These are phyloP conservation scores for Apostasia ramifera DNA, from an alignment of 106 monocot species.

Conservation along the genomic window DNA sequence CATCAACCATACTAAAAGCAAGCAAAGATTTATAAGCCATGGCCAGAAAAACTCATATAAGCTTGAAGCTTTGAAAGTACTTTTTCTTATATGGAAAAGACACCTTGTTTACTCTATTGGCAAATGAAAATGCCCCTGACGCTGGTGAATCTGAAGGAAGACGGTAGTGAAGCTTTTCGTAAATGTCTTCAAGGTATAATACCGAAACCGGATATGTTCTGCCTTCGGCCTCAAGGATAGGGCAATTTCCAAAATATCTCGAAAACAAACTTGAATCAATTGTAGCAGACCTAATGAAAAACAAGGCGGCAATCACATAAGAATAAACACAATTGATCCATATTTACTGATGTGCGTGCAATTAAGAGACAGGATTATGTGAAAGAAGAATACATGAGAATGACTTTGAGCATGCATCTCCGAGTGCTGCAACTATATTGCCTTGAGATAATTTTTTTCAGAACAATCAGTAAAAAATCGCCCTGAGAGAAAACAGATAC, in stretches of 20 bases:
- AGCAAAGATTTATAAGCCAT: not conserved
- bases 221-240: slow-evolving; percentile 79
- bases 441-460: slow-evolving; percentile 68
- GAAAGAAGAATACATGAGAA: slow-evolving; percentile 67
- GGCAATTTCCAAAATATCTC: slow-evolving; percentile 82
- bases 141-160: slow-evolving; percentile 85
- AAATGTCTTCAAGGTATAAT: slow-evolving; percentile 83
- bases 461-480: slow-evolving; percentile 88
- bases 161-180: slow-evolving; percentile 72
- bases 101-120: slow-evolving; percentile 34
- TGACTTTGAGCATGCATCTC: slow-evolving; percentile 73
- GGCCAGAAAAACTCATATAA: not conserved
- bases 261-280: slow-evolving; percentile 78
- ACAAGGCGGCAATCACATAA: slow-evolving; percentile 3
- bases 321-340: slow-evolving; percentile 4
- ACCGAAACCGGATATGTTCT: slow-evolving; percentile 88
- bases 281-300: slow-evolving; percentile 75
- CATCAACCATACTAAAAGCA: no score
- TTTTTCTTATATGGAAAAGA: not conserved
- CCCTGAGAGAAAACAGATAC: slow-evolving; percentile 42
- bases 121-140: slow-evolving; percentile 39
- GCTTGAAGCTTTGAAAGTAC: not conserved
- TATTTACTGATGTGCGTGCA: not conserved
- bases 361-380: not conserved
- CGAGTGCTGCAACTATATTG: slow-evolving; percentile 33